Evolutionary conservation across 2,329 filamentous ascomycete species (phyloP).

Genomic region (Claviceps purpurea): DNA sequence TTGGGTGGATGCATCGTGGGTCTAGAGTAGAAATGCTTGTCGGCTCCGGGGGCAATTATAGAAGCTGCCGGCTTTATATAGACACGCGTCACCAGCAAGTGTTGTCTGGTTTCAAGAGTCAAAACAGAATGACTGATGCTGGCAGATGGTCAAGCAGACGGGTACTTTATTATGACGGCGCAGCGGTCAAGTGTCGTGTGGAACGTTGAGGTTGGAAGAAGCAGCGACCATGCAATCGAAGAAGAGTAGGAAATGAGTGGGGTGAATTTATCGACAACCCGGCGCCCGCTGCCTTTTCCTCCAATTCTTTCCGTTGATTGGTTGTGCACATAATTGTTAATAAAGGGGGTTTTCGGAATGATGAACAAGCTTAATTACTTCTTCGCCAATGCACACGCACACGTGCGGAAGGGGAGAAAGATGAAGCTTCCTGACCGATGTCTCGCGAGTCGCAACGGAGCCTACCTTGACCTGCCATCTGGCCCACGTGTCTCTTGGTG

Average conservation of each 20-base stretch:
- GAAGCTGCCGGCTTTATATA: neutral
- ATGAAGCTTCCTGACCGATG: too few species aligned
- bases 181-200: neutral
- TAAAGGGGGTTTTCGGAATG: too few species aligned
- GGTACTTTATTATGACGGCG: neutral
- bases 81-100: neutral
- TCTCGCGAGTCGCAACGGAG: too few species aligned
- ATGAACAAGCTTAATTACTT: too few species aligned
- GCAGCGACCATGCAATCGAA: neutral
- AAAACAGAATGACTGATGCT: neutral
- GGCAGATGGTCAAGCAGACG: too few species aligned
- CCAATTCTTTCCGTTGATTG: conserved; percentile 9
- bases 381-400: too few species aligned
- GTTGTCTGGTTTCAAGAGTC: neutral
- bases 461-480: too few species aligned
- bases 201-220: neutral
- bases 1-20: neutral
- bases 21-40: neutral
- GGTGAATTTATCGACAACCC: conserved; percentile 2
- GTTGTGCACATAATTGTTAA: neutral
- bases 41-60: neutral
- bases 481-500: too few species aligned
- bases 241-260: conserved; percentile 2
- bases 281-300: neutral
- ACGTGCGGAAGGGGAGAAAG: too few species aligned